Base-by-base conservation (phyloP, 2,329 filamentous ascomycete genomes). In the Claviceps africana region DNA sequence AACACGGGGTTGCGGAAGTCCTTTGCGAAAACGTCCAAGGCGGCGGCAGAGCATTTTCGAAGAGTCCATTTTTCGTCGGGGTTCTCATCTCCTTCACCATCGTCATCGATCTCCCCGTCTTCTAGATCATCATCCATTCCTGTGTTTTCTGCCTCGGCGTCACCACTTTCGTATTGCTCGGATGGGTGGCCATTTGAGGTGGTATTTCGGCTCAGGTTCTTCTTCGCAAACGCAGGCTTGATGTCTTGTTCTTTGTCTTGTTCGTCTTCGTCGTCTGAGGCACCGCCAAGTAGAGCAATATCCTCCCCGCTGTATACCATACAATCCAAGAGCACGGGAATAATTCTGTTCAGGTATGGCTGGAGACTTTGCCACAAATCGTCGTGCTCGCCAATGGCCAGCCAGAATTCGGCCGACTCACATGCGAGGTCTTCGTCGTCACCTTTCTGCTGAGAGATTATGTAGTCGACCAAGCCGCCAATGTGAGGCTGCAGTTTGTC, bases 261-360 rank as follows among this genome's bases (percentile, higher is more conserved):
- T 55, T 88, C 78, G 17, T 97, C 89, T 44, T 93, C 93, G 64
- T 97, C 90, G 58, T 91, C 85, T 21, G 85, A 87, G 56, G 88
- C 88, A 10, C 83, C 86, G 56, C 90, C 89, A 8, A 97, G 73
- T 49, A 89, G 75, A 35, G 87, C 77, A 59, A 95, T 93, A 58
- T 97, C 93, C 59, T 98, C 93, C 57, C 93, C 88, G 61, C 86
- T 87, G 66, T 97, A 98, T 1, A 97, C 82, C 91, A 98, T 98
- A 64, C 88, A 94, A 58, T 93, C 82, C 8, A 98, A 77, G 50
- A 98, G 72, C 1, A 96, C 86, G 0, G 93, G 93, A 31, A 98
- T 85, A 57, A 97, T 91, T 65, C 86, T 87, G 58, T 78, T 70
- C 52, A 97, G 79, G 63, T 87, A 87, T 0, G 89, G 89, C 9